Percentiles rank a stretch among this genome's conserved stretches.
These are phyloP conservation scores for Austroboletus rostrupii DNA, from an alignment of 1,284 basidiomycete species.

Conservation along the genomic window DNA sequence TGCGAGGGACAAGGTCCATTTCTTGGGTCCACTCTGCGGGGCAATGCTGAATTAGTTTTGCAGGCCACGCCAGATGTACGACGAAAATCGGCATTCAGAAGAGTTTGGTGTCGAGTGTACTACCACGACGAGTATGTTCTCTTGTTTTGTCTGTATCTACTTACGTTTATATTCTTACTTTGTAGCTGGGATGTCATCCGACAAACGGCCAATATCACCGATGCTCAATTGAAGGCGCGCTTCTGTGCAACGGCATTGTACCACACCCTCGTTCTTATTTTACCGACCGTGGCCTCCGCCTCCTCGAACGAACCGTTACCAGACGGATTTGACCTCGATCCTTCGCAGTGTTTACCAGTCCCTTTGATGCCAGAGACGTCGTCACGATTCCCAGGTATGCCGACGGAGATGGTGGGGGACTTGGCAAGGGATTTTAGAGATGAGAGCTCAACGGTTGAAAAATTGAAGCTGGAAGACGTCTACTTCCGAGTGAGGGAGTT, in stretches of 20 bases:
- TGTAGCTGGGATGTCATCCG: slow-evolving; percentile 69
- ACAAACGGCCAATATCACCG: slow-evolving; percentile 64
- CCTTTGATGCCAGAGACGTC: slow-evolving; percentile 56
- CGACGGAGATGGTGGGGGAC: slow-evolving; percentile 56
- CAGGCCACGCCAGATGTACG: slow-evolving; percentile 70
- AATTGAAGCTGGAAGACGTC: slow-evolving; percentile 54
- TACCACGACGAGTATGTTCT: slow-evolving; percentile 78
- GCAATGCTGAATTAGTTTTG: slow-evolving; percentile 7
- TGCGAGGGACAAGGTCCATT: slow-evolving; percentile 48
- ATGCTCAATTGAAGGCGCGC: slow-evolving; percentile 63
- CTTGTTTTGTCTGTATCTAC: not conserved
- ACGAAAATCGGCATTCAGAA: slow-evolving; percentile 62
- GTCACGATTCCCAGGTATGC: slow-evolving; percentile 67
- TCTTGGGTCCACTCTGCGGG: not conserved
- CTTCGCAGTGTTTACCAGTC: slow-evolving; percentile 49
- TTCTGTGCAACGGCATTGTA: slow-evolving; percentile 71
- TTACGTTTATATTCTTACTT: slow-evolving; percentile 3
- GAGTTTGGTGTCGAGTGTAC: slow-evolving; percentile 85
- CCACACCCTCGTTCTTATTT: slow-evolving; percentile 48
- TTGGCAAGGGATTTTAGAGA: slow-evolving; percentile 54
- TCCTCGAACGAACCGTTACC: slow-evolving; percentile 35
- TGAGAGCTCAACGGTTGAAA: slow-evolving; percentile 55
- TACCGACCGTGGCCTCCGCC: slow-evolving; percentile 31
- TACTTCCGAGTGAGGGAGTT: slow-evolving; percentile 60
- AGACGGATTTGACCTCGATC: slow-evolving; percentile 49